Evolutionary conservation across 108 stramenopile species (phyloP).

Genomic region (Chaetoceros muelleri): DNA sequence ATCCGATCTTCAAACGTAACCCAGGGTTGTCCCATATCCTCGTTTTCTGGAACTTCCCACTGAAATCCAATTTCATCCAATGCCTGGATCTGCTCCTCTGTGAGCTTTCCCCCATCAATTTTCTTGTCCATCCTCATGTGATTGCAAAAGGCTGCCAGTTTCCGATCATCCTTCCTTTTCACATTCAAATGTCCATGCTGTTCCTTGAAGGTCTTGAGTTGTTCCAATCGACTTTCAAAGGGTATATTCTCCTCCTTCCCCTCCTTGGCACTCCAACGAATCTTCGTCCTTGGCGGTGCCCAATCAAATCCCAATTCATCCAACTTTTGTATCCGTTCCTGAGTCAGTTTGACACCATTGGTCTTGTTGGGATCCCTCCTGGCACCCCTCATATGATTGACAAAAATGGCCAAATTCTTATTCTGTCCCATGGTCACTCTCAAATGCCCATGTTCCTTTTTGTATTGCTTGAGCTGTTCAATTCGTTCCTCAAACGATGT

Average conservation of each 20-base stretch:
- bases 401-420: neutral
- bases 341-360: constrained; percentile 2
- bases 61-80: constrained; percentile 23
- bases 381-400: neutral
- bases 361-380: constrained; percentile 19
- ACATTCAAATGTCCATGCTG: constrained; percentile 26
- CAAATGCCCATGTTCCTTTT: neutral
- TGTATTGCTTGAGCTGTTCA: neutral
- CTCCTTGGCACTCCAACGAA: neutral
- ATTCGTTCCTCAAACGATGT: neutral
- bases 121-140: constrained; percentile 24
- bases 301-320: constrained; percentile 21
- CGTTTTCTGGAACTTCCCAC: neutral
- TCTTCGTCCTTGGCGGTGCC: constrained; percentile 4
- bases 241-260: constrained; percentile 14
- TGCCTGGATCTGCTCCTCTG: constrained; percentile 20
- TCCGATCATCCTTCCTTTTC: constrained; percentile 24
- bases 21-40: neutral
- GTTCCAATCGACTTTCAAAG: constrained; percentile 17
- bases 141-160: constrained; percentile 25
- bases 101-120: constrained; percentile 22
- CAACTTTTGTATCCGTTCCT: constrained; percentile 16
- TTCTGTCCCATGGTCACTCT: neutral
- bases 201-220: constrained; percentile 14
- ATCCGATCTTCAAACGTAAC: neutral